phyloP scores from a whole-genome alignment of 371 early-diverging fungal genomes.

The Mucor sp. region DNA sequence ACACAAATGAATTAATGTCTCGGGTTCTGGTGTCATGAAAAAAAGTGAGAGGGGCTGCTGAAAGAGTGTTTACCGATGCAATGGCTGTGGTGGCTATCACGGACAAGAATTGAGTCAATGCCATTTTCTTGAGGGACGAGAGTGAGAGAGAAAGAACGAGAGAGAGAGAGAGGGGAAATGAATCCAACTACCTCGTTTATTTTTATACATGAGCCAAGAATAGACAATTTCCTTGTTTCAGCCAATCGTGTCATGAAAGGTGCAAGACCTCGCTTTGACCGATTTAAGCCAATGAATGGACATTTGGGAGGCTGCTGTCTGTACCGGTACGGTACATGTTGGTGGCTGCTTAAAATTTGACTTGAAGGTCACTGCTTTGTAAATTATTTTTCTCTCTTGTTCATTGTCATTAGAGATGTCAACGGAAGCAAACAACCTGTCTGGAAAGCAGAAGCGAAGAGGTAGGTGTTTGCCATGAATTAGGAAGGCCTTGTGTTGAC shows the following conservation, averaged over 20 bases:
- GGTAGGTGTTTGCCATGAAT: conserved; percentile 3
- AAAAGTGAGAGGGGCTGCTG: too few species aligned
- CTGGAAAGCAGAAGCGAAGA: conserved; percentile 25
- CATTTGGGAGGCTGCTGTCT: neutral
- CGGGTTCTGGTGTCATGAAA: neutral
- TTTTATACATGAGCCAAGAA: neutral
- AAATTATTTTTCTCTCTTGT: neutral
- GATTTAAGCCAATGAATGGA: conserved; percentile 5
- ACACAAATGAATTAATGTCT: neutral
- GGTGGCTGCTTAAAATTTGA: neutral
- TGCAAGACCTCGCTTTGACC: conserved; percentile 2
- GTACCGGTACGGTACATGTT: neutral
- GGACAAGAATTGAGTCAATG: neutral
- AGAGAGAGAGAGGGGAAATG: neutral
- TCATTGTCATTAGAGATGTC: neutral
- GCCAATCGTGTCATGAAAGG: neutral
- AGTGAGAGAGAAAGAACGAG: neutral
- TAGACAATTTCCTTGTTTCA: neutral
- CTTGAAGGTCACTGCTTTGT: conserved; percentile 1
- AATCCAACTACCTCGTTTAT: neutral
- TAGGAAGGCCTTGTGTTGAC: too few species aligned
- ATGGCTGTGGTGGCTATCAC: conserved; percentile 1
- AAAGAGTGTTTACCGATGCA: conserved; percentile 9
- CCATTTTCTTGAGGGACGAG: neutral
- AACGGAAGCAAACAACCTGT: neutral